A percentile compares a stretch with the other conserved stretches of the same genome.
Conservation (phyloP, 495 filamentous ascomycete genomes). For the Aspergillus taichungensis region DNA sequence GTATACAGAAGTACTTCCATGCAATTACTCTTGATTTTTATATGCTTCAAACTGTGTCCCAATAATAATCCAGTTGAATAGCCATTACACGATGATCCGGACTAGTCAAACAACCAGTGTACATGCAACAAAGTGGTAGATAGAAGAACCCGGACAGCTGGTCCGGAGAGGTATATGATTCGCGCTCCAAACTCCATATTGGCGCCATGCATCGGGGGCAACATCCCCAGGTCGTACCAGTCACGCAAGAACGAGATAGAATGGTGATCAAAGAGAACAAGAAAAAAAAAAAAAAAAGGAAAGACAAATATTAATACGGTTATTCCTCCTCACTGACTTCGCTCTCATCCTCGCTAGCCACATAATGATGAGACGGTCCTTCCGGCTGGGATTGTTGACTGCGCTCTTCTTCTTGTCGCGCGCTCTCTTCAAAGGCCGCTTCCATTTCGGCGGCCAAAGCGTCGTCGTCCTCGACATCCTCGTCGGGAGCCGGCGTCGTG, state of each 20-base stretch:
- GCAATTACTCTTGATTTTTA: too few relatives aligned
- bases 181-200: constrained; percentile 3
- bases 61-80: too few relatives aligned
- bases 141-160: too few relatives aligned
- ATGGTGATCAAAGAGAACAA: background rate
- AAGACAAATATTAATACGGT: constrained; percentile 6
- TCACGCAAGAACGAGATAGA: background rate
- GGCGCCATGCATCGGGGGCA: background rate
- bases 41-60: too few relatives aligned
- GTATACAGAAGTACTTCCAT: too few relatives aligned
- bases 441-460: constrained; percentile 40
- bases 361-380: constrained; percentile 18
- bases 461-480: constrained; percentile 31
- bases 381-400: constrained; percentile 26
- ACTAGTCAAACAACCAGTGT: too few relatives aligned
- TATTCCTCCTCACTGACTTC: constrained; percentile 44
- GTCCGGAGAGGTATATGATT: background rate
- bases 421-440: constrained; percentile 38
- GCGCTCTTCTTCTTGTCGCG: constrained; percentile 28
- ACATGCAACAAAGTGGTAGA: too few relatives aligned
- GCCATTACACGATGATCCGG: too few relatives aligned
- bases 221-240: background rate
- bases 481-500: constrained; percentile 6
- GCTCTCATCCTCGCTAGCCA: constrained; percentile 39
- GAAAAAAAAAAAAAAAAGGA: constrained; percentile 9